These are phyloP conservation scores for Aureobasidium vineae DNA, from an alignment of 2,329 filamentous ascomycete species.

Conservation along the genomic window DNA sequence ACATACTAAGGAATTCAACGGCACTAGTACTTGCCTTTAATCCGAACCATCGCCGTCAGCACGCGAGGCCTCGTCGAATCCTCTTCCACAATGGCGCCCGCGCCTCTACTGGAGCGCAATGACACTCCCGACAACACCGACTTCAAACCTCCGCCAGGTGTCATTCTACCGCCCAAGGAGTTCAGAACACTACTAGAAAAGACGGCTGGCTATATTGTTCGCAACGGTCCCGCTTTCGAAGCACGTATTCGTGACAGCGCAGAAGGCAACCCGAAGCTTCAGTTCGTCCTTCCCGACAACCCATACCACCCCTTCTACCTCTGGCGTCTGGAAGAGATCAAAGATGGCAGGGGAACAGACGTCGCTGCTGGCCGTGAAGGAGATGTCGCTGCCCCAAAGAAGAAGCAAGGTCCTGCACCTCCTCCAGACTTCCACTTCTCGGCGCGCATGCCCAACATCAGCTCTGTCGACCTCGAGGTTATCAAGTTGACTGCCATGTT, in stretches of 20 bases:
- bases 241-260: constrained; percentile 84
- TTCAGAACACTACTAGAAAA: constrained; percentile 87
- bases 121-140: constrained; percentile 52
- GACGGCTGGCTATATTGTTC: constrained; percentile 85
- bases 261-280: constrained; percentile 81
- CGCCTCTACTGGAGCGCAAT: constrained; percentile 33
- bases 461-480: constrained; percentile 80
- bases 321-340: constrained; percentile 87
- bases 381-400: constrained; percentile 60
- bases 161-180: constrained; percentile 81
- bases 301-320: constrained; percentile 84
- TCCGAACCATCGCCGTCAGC: not conserved
- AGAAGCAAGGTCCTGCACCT: constrained; percentile 74
- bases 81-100: constrained; percentile 34
- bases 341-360: constrained; percentile 74
- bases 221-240: constrained; percentile 67
- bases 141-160: constrained; percentile 74
- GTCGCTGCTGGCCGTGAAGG: constrained; percentile 72
- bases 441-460: constrained; percentile 95
- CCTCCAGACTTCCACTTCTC: constrained; percentile 90
- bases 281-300: constrained; percentile 76
- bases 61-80: not conserved
- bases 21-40: not conserved
- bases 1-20: not conserved
- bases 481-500: constrained; percentile 79